Evolutionary conservation across 495 filamentous ascomycete species (phyloP), one percentile per base, ranked within the genome.

Genomic region (Gamarada debralockiae): DNA sequence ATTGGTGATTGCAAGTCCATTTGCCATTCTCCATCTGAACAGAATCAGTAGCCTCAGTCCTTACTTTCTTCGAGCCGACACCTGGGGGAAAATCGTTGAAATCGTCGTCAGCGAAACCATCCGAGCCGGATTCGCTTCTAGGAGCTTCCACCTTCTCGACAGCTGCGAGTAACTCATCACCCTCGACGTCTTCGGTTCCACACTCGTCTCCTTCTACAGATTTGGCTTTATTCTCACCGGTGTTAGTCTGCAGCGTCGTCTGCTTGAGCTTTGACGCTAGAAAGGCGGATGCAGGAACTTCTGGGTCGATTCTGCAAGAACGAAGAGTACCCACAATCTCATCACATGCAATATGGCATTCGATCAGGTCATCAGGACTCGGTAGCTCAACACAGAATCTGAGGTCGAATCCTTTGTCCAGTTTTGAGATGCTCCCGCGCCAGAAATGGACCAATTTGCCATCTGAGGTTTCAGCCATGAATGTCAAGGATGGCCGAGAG

Each of bases 1-100:
- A 98, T 31, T 67, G 73, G 60, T 98, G 92, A 52, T 91, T 90
- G 69, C 92, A 97, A 38, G 77, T 77, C 84, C 87, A 97, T 60
- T 82, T 93, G 0, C 92, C 93, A 67, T 92, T 97, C 0, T 78
- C 70, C 50, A 95, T 78, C 55, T 74, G 79, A 10, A 71, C 58
- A 1, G 82, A 76, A 33, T 75, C 74, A 17, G 64, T 52, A n/a
- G 62, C 55, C 12, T 49, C 40, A 0, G 54, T 62, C 50, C 43
- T 59, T 53, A 17, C 53, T 56, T 40, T 65, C 62, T 41, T 63
- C 52, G 7, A 7, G 14, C 29, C 21, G 22, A 46, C 59, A 44
- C 9, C 53, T 23, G 38, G 22, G n/a, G 17, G 5, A 29, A 17
- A 21, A 18, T 23, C 56, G 1, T 34, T 50, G 15, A 52, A 21